Base-by-base conservation (phyloP, 2,329 filamentous ascomycete species). In the Ascochyta fabae region DNA sequence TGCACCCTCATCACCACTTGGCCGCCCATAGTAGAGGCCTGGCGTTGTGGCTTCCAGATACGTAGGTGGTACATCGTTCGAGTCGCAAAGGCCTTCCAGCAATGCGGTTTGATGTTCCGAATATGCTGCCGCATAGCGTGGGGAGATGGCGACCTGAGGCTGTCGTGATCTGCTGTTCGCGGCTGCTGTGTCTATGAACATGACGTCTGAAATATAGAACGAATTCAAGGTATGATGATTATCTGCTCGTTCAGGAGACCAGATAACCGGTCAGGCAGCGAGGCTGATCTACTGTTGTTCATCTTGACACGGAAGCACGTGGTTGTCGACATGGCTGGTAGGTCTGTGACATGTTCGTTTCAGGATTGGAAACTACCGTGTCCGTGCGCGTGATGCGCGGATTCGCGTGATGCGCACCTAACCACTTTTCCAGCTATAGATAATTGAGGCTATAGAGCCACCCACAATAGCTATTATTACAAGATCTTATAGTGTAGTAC, bases 31-130 rank as follows among this genome's bases (percentile, higher is more conserved):
- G 48, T 70, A 74, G 1, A 68, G 61, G n/a, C 62, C 62, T 29
- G 72, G 71, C 3, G 72, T 75, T 8, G 71, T 75, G 7, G 72
- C 72, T 54, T 74, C 72, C 1, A 74, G 61, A 49, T 74, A 74
- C 15, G 60, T 70, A 5, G 69, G 68, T 12, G 71, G 68, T 9
- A 58, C 61, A 22, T 62, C 58, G 16, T 61, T 62, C 41, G 69
- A 60, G 7, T 65, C 62, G 4, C 71, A 63, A 36, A 66, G 66
- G 3, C 62, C 59, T 15, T 69, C 69, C 6, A 72, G 33, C 22
- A 70, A 53, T 7, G 69, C 68, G 10, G 66, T 66, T 22, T 59
- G 47, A 7, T 64, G 56, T 23, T 69, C 61, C 26, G 55, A 59
- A 41, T 66, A 60, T 27, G 54, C 51, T 22, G 59, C 43, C 33